Evolutionary conservation across 2,329 filamentous ascomycete species (phyloP).

Genomic region (Calonectria pseudoturangicola): DNA sequence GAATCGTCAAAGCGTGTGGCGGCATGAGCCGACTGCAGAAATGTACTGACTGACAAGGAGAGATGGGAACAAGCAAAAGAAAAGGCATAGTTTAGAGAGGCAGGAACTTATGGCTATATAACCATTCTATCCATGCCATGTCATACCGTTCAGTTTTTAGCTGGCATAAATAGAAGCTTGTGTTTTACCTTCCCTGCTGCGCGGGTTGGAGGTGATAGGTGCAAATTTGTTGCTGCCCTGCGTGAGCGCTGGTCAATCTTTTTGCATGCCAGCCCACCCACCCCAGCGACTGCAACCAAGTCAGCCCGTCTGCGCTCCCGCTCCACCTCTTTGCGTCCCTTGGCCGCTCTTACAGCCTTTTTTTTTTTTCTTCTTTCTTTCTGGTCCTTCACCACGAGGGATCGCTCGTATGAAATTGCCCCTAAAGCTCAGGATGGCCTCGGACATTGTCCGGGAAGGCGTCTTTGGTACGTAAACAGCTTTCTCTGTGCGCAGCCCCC

Average conservation of each 20-base stretch:
- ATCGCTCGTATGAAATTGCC: constrained; percentile 58
- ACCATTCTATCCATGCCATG: not conserved
- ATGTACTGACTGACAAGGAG: not conserved
- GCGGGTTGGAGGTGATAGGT: not conserved
- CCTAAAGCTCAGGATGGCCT: constrained; percentile 69
- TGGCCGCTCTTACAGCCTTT: constrained; percentile 32
- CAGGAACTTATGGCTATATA: no score
- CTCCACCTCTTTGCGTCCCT: constrained; percentile 36
- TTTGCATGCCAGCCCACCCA: constrained; percentile 21
- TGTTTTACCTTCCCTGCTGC: not conserved
- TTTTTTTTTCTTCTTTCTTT: constrained; percentile 28
- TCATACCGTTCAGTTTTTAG: not conserved
- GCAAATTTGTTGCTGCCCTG: constrained; percentile 2
- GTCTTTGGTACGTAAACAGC: constrained; percentile 71
- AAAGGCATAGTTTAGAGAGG: not conserved
- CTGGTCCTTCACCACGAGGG: constrained; percentile 37
- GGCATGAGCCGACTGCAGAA: not conserved
- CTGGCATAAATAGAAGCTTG: not conserved
- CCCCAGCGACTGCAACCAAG: constrained; percentile 24
- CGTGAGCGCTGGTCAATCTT: constrained; percentile 11
- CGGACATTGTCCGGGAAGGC: constrained; percentile 72
- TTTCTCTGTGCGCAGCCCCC: constrained; percentile 4
- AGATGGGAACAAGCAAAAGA: not conserved
- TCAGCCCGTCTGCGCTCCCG: constrained; percentile 29
- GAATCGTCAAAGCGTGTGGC: not conserved